Evolutionary conservation across 1,139 yeast genomes (phyloP).

Genomic region (Magnusiomyces tetraspermus): DNA sequence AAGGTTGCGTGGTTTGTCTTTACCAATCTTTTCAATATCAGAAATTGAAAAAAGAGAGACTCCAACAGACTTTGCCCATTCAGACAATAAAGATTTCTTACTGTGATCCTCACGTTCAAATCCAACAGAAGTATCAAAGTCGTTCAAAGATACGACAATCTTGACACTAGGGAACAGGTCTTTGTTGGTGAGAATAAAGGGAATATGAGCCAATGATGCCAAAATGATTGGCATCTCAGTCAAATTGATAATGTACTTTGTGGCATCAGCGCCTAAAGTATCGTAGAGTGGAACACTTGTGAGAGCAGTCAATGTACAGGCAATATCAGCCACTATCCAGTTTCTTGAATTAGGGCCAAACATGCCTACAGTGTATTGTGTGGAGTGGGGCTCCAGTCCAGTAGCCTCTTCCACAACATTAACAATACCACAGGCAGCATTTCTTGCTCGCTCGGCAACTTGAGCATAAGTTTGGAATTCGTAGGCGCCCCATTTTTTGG

Average conservation of each 20-base stretch:
- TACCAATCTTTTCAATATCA: slow-evolving; percentile 50
- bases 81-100: slow-evolving; percentile 24
- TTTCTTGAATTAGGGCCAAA: slow-evolving; percentile 49
- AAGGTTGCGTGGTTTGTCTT: slow-evolving; percentile 38
- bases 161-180: slow-evolving; percentile 33
- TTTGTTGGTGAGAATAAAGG: slow-evolving; percentile 36
- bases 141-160: slow-evolving; percentile 33
- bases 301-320: slow-evolving; percentile 43
- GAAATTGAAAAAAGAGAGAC: slow-evolving; percentile 39
- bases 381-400: slow-evolving; percentile 20
- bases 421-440: slow-evolving; percentile 58
- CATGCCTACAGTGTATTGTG: slow-evolving; percentile 43
- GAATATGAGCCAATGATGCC: slow-evolving; percentile 41
- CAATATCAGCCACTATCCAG: slow-evolving; percentile 55
- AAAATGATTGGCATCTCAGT: slow-evolving; percentile 51
- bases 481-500: slow-evolving; percentile 40
- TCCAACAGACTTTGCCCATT: slow-evolving; percentile 32
- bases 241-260: slow-evolving; percentile 47
- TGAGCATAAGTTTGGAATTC: slow-evolving; percentile 41
- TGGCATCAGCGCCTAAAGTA: slow-evolving; percentile 52
- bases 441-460: slow-evolving; percentile 37
- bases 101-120: slow-evolving; percentile 20
- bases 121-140: slow-evolving; percentile 5
- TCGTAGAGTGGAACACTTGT: slow-evolving; percentile 54
- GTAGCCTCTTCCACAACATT: slow-evolving; percentile 29